Conservation (phyloP, 1,284 basidiomycete genomes). For the Hymenochaete sp. region DNA sequence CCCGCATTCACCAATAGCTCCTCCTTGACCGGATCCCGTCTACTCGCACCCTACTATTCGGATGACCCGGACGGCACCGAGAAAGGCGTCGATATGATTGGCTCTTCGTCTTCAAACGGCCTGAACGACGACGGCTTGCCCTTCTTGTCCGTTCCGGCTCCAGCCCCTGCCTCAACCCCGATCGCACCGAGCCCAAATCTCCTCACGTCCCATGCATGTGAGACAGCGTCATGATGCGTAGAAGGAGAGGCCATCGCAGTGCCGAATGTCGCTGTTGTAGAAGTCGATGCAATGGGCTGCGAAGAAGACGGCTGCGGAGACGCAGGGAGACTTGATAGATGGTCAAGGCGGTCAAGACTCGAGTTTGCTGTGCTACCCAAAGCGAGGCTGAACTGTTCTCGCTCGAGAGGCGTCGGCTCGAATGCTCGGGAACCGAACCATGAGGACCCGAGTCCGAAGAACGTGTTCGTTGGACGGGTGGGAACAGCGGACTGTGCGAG, state of each 20-base stretch:
- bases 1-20: background rate
- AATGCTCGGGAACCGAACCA: slow-evolving; percentile 23
- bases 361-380: slow-evolving; percentile 13
- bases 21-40: background rate
- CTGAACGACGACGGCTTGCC: slow-evolving; percentile 9
- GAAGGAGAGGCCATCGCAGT: background rate
- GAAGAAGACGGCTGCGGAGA: slow-evolving; percentile 11
- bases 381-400: slow-evolving; percentile 22
- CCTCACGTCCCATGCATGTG: background rate
- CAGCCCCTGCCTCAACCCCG: background rate
- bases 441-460: slow-evolving; percentile 10
- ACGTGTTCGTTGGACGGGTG: slow-evolving; percentile 5
- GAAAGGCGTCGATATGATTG: background rate
- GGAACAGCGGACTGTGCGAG: background rate
- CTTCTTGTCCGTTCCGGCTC: too few relatives aligned
- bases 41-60: background rate
- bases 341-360: slow-evolving; percentile 13
- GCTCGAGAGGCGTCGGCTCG: slow-evolving; percentile 27
- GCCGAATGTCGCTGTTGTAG: too few relatives aligned
- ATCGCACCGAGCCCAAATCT: background rate
- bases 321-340: slow-evolving; percentile 7
- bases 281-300: too few relatives aligned
- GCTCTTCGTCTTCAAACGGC: slow-evolving; percentile 11
- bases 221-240: background rate
- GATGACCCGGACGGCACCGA: background rate